Evolutionary conservation across 1,284 basidiomycete species (phyloP), one percentile per base, ranked within the genome.

Genomic region (Stereum hirsutum): DNA sequence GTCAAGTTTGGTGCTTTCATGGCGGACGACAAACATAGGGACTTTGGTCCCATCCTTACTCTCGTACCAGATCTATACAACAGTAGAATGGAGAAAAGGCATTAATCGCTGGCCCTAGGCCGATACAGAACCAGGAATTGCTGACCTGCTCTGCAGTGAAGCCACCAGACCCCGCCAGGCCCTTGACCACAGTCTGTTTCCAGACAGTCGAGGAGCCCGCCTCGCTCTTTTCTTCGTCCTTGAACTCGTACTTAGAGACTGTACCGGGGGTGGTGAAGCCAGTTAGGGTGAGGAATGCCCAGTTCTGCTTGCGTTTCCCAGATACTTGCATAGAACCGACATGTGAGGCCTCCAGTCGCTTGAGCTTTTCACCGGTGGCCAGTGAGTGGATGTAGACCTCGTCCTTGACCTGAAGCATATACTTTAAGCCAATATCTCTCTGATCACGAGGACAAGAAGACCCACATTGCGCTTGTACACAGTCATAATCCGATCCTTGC

Each of bases 21-120:
- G 84, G 40, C 79, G 73, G 24, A 91, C 87, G 46, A 93, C 73
- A 56, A 91, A 93, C 87, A 93, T 90, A 2, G 89, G 89, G 26
- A 93, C 70, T 40, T 70, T 74, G 2, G 88, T 91, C 0, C 88
- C 87, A 54, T 93, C 90, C 58, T 85, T 86, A 61, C 78, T 81
- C 17, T 67, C 58, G 54, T 81, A 89, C 78, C 87, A 89, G 8
- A 87, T 78, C 73, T 78, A 36, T 17, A 23, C 1, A 6, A n/a
- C n/a, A n/a, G n/a, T n/a, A n/a, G n/a, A n/a, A n/a, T n/a, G n/a
- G n/a, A n/a, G n/a, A n/a, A 3, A 20, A 8, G 11, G 41, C 17
- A 45, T 27, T 20, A 23, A 15, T 27, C 11, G 36, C 11, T 25
- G 10, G 17, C n/a, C 23, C 10, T 4, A 26, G 12, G 11, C 24